Percentiles rank a stretch among this genome's conserved stretches.
Evolutionary conservation across 164 flowering plant genomes (phyloP).

Genomic region (Tetrastigma voinierianum): DNA sequence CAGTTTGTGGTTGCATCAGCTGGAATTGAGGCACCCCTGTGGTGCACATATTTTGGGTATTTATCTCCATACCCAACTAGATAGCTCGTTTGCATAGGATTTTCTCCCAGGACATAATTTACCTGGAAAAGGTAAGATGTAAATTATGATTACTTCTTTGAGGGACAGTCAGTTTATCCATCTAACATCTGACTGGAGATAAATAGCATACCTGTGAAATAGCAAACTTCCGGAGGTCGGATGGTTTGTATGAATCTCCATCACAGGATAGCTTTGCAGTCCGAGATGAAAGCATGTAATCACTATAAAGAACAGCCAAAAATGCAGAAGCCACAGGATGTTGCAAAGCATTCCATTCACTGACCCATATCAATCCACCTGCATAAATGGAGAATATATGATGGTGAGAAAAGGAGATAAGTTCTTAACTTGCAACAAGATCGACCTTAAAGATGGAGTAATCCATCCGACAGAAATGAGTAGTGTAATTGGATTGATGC

Average conservation of each 20-base stretch:
- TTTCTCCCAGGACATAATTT: constrained; percentile 84
- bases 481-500: background rate
- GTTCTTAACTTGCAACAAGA: background rate
- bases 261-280: constrained; percentile 51
- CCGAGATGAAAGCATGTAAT: constrained; percentile 84
- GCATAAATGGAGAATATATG: constrained; percentile 15
- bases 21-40: constrained; percentile 96
- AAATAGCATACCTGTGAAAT: constrained; percentile 66
- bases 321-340: constrained; percentile 96
- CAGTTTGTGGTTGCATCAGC: constrained; percentile 59
- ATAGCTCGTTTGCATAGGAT: constrained; percentile 79
- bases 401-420: background rate
- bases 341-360: constrained; percentile 85
- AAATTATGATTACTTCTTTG: background rate
- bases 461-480: background rate
- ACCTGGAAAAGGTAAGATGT: constrained; percentile 39
- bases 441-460: background rate
- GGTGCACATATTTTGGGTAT: constrained; percentile 79
- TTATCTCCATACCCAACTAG: constrained; percentile 87
- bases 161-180: background rate
- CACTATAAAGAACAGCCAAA: constrained; percentile 79
- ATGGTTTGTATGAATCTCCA: constrained; percentile 49
- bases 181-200: background rate
- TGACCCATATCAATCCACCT: constrained; percentile 92
- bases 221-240: constrained; percentile 86